Evolutionary conservation across 2,329 filamentous ascomycete species (phyloP).

Genomic region (Calonectria pteridis): DNA sequence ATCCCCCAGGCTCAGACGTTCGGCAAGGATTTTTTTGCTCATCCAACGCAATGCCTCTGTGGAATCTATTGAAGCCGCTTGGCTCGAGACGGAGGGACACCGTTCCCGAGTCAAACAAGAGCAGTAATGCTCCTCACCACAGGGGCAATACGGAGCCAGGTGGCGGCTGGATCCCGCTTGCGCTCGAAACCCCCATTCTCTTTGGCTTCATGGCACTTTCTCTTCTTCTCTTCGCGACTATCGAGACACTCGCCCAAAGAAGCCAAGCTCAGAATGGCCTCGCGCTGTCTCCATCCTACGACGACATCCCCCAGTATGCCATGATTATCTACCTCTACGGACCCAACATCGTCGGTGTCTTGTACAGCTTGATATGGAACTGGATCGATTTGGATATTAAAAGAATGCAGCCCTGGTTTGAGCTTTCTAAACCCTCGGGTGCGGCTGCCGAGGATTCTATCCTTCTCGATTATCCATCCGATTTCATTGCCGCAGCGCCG

Average conservation of each 20-base stretch:
- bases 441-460: background rate
- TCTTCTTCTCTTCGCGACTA: background rate
- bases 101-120: background rate
- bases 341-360: background rate
- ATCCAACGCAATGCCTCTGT: background rate
- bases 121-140: background rate
- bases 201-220: background rate
- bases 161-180: background rate
- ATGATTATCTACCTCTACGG: background rate
- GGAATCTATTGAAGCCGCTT: background rate
- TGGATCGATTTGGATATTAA: conserved; percentile 1
- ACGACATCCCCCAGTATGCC: background rate
- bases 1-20: background rate
- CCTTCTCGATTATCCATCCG: background rate
- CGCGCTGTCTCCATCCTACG: background rate
- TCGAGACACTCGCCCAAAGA: background rate
- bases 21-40: background rate
- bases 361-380: background rate
- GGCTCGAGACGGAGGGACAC: background rate
- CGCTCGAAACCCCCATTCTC: background rate
- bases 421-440: background rate
- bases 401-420: background rate
- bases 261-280: background rate
- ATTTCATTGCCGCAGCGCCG: background rate
- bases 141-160: background rate